phyloP scores from a whole-genome alignment of 1,139 yeast species.

The Yamadazyma spencermartinsiae region DNA sequence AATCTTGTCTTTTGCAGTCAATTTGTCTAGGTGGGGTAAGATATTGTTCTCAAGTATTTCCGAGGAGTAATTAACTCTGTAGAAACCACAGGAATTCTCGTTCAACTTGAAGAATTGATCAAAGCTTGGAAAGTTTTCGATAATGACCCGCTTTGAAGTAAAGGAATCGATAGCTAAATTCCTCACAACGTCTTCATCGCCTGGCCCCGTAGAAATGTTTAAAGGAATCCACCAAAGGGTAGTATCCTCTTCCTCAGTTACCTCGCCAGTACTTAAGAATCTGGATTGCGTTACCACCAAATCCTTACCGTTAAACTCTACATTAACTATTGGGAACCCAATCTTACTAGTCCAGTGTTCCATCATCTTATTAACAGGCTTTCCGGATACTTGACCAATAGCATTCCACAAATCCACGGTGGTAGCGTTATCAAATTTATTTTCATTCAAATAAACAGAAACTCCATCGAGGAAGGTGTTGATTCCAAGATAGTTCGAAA shows the following conservation, averaged over 20 bases:
- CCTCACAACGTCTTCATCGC: conserved; percentile 6
- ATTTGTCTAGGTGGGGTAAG: conserved; percentile 41
- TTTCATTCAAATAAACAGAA: conserved; percentile 64
- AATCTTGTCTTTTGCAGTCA: conserved; percentile 61
- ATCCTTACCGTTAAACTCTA: conserved; percentile 38
- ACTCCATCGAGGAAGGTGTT: conserved; percentile 72
- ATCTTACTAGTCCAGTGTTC: conserved; percentile 79
- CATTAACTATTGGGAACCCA: conserved; percentile 81
- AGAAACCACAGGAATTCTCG: conserved; percentile 62
- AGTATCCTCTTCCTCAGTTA: conserved; percentile 66
- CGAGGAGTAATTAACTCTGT: conserved; percentile 64
- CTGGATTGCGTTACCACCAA: conserved; percentile 68
- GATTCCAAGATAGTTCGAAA: conserved; percentile 66
- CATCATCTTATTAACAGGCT: conserved; percentile 73
- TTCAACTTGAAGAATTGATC: conserved; percentile 56
- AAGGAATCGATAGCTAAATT: conserved; percentile 20
- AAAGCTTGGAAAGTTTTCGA: conserved; percentile 25
- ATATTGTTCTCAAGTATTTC: conserved; percentile 45
- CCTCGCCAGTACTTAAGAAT: conserved; percentile 79
- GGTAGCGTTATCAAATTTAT: conserved; percentile 74
- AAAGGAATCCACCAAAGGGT: conserved; percentile 80
- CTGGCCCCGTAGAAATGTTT: conserved; percentile 37
- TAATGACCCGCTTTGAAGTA: conserved; percentile 20
- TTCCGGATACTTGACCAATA: conserved; percentile 68
- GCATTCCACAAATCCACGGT: conserved; percentile 83